Percentiles rank a stretch among this genome's conserved stretches.
phyloP scores from a whole-genome alignment of 345 rosid species.

The Bretschneidera sinensis region DNA sequence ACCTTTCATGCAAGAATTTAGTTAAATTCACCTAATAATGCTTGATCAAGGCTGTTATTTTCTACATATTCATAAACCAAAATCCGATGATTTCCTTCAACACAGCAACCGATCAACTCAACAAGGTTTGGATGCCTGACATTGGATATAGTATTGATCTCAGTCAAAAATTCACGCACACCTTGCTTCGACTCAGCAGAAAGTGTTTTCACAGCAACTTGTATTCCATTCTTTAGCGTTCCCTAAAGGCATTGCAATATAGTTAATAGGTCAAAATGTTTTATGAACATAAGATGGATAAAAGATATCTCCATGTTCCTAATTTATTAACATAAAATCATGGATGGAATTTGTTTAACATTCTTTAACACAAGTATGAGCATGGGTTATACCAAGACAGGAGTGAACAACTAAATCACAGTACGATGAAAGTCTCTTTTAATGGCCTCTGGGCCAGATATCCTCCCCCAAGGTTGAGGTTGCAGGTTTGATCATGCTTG shows the following conservation, averaged over 20 bases:
- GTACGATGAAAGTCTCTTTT: too few species aligned
- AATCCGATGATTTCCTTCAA: slow-evolving; percentile 53
- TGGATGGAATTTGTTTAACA: neutral
- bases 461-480: too few species aligned
- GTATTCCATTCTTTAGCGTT: slow-evolving; percentile 44
- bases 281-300: too few species aligned
- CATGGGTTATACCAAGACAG: too few species aligned
- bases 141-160: slow-evolving; percentile 63
- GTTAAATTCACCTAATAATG: slow-evolving; percentile 45
- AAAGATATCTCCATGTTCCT: neutral
- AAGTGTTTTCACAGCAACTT: slow-evolving; percentile 76
- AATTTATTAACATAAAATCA: neutral
- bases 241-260: slow-evolving; percentile 37
- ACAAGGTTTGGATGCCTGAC: slow-evolving; percentile 86
- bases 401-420: too few species aligned
- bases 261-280: neutral
- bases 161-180: slow-evolving; percentile 66
- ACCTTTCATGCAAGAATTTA: neutral
- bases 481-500: too few species aligned
- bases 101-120: slow-evolving; percentile 80
- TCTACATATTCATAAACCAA: slow-evolving; percentile 85
- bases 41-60: slow-evolving; percentile 73
- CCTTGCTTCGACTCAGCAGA: slow-evolving; percentile 78
- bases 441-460: too few species aligned
- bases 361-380: too few species aligned